Evolutionary conservation across 192 early-diverging fungal genomes (phyloP).

Genomic region (Lobulomyces angularis): DNA sequence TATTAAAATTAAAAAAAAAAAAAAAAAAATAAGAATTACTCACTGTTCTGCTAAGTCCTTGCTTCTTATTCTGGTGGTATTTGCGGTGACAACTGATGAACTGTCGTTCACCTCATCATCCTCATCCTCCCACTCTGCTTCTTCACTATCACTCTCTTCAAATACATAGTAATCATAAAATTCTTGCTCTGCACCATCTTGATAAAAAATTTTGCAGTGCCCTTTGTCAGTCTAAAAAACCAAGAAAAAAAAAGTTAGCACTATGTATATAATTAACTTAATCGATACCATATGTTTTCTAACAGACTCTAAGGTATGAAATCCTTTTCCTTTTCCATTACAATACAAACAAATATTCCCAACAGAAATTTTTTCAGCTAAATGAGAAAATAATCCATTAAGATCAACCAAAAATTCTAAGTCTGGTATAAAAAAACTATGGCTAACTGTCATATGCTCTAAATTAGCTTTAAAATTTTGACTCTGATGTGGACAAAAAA

Average conservation of each 20-base stretch:
- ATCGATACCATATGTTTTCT: conserved; percentile 70
- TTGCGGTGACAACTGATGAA: not conserved
- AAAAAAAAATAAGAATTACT: conserved; percentile 1
- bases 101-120: conserved; percentile 25
- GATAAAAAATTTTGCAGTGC: conserved; percentile 94
- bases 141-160: conserved; percentile 25
- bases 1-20: conserved; percentile 2
- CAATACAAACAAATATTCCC: conserved; percentile 94
- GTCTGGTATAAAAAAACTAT: conserved; percentile 96
- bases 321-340: conserved; percentile 74
- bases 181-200: conserved; percentile 82
- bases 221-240: conserved; percentile 63
- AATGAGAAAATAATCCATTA: conserved; percentile 75
- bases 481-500: conserved; percentile 67
- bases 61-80: conserved; percentile 2
- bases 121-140: conserved; percentile 25
- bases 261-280: conserved; percentile 4
- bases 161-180: conserved; percentile 95
- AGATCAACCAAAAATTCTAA: conserved; percentile 84
- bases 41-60: not conserved
- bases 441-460: conserved; percentile 79
- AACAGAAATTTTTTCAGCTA: conserved; percentile 89
- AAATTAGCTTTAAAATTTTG: conserved; percentile 51
- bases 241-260: not conserved
- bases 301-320: conserved; percentile 82